A percentile compares a stretch with the other conserved stretches of the same genome.
These are phyloP conservation scores for Zhuliangozyma blackwelliae DNA, from an alignment of 1,139 yeast species.

Conservation along the genomic window DNA sequence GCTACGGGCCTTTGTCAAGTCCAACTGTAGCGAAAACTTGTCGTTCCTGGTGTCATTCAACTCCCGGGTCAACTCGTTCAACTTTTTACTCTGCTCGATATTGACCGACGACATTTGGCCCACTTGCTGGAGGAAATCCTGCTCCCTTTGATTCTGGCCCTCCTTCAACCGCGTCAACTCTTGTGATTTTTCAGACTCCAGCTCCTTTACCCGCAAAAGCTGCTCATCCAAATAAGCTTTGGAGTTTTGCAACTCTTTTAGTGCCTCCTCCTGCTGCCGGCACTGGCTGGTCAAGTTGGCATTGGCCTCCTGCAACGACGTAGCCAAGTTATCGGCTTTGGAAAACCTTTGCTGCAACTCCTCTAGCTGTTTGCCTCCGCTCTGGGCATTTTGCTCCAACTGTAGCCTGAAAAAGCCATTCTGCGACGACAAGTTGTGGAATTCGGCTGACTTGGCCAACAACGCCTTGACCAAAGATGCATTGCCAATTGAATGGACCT, in stretches of 20 bases:
- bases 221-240: conserved; percentile 4
- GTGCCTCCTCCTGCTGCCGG: conserved; percentile 13
- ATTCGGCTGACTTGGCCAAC: conserved; percentile 41
- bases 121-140: conserved; percentile 22
- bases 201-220: conserved; percentile 4
- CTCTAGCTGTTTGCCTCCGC: conserved; percentile 22
- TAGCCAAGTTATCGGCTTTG: conserved; percentile 7
- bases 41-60: conserved; percentile 34
- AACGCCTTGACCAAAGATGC: conserved; percentile 28
- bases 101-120: conserved; percentile 45
- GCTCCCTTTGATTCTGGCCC: conserved; percentile 6
- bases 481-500: conserved; percentile 12
- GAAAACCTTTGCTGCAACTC: conserved; percentile 21
- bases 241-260: conserved; percentile 12
- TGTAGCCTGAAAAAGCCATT: conserved; percentile 48
- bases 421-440: conserved; percentile 48
- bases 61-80: conserved; percentile 35
- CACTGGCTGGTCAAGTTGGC: conserved; percentile 18
- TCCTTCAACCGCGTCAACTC: conserved; percentile 9
- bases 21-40: conserved; percentile 38
- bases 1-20: conserved; percentile 35
- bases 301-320: conserved; percentile 18
- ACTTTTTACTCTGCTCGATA: conserved; percentile 40
- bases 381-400: conserved; percentile 43
- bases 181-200: conserved; percentile 4